phyloP scores from a whole-genome alignment of 2,329 filamentous ascomycete species.

The Pleomassaria siparia region DNA sequence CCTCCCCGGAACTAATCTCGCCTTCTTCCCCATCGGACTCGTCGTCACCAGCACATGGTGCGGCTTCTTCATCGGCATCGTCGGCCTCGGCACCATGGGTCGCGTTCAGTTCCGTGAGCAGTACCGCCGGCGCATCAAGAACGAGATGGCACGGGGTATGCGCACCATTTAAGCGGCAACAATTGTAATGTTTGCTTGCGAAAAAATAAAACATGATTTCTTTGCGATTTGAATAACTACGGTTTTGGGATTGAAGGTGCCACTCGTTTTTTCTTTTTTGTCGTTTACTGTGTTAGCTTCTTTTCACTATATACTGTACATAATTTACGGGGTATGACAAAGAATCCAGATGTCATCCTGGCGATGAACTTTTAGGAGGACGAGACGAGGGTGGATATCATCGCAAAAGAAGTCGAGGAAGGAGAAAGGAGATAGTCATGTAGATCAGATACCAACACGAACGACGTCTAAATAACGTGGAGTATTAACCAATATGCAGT shows the following conservation, averaged over 20 bases:
- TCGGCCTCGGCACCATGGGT: slow-evolving; percentile 66
- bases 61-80: slow-evolving; percentile 54
- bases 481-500: neutral
- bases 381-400: no score
- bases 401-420: no score
- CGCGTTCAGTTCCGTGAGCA: slow-evolving; percentile 67
- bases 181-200: slow-evolving; percentile 1
- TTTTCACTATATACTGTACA: slow-evolving; percentile 12
- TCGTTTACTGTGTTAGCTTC: no score
- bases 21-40: slow-evolving; percentile 71
- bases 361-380: slow-evolving; percentile 10
- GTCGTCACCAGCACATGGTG: slow-evolving; percentile 66
- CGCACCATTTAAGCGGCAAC: slow-evolving; percentile 36
- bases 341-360: slow-evolving; percentile 11
- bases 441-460: slow-evolving; percentile 6
- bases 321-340: slow-evolving; percentile 8
- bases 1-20: slow-evolving; percentile 66
- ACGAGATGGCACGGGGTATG: slow-evolving; percentile 36
- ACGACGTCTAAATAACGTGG: neutral
- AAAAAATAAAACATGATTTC: neutral
- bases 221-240: neutral
- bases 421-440: neutral
- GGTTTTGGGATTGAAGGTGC: neutral
- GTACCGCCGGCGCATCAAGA: slow-evolving; percentile 57
- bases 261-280: slow-evolving; percentile 1